These are phyloP conservation scores for Pichia ethanolica DNA, from an alignment of 805 yeast genomes.

Conservation along the genomic window DNA sequence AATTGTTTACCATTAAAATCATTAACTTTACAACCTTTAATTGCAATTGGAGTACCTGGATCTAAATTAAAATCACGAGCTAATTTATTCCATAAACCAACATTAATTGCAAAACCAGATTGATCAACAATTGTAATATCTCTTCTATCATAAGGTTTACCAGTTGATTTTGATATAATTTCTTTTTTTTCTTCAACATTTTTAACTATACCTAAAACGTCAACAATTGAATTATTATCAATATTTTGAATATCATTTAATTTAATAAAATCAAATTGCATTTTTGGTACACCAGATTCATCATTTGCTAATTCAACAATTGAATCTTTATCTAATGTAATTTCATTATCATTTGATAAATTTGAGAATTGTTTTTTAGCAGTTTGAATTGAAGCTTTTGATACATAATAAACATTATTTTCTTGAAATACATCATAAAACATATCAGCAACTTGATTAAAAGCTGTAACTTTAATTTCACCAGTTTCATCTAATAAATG, in stretches of 20 bases:
- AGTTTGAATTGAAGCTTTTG: conserved; percentile 71
- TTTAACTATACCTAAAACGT: conserved; percentile 81
- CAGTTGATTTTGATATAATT: conserved; percentile 79
- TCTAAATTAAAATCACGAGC: conserved; percentile 72
- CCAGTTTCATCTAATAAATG: conserved; percentile 90
- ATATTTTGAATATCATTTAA: conserved; percentile 57
- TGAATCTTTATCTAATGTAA: conserved; percentile 73
- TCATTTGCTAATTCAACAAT: conserved; percentile 57
- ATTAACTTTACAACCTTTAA: conserved; percentile 82
- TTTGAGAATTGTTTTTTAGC: conserved; percentile 83
- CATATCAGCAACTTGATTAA: conserved; percentile 78
- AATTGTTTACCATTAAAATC: conserved; percentile 85
- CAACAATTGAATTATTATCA: conserved; percentile 68
- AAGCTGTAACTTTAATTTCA: conserved; percentile 93
- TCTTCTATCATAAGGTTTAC: conserved; percentile 88
- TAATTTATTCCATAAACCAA: conserved; percentile 86
- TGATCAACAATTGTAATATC: conserved; percentile 84
- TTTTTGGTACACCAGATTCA: conserved; percentile 64
- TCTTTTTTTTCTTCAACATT: conserved; percentile 68
- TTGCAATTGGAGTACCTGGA: conserved; percentile 79
- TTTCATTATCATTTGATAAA: conserved; percentile 82
- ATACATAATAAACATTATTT: conserved; percentile 80
- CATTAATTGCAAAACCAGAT: conserved; percentile 61
- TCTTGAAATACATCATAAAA: conserved; percentile 72
- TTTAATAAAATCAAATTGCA: conserved; percentile 68